These are phyloP conservation scores for Magnusiomyces fungicola DNA, from an alignment of 1,139 yeast species.

Conservation along the genomic window DNA sequence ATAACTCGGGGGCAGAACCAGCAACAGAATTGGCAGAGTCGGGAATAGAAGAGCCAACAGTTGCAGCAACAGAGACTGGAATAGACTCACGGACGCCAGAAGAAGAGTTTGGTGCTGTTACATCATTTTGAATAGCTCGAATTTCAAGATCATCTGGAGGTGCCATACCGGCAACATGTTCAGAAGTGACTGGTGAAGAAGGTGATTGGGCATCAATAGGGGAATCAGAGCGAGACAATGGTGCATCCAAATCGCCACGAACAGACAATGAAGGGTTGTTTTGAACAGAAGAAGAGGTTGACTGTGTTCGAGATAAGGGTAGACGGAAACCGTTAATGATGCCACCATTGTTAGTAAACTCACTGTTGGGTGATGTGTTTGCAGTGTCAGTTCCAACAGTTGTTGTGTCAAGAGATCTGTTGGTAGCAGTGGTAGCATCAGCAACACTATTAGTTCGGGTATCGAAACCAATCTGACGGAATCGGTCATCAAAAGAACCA, in stretches of 20 bases:
- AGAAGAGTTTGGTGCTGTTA: neutral
- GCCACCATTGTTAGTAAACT: constrained; percentile 28
- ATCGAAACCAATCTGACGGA: constrained; percentile 3
- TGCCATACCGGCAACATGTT: constrained; percentile 29
- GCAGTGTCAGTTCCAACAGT: constrained; percentile 36
- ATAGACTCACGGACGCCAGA: constrained; percentile 6
- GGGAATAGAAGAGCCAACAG: constrained; percentile 18
- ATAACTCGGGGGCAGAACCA: neutral
- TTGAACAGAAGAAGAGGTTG: constrained; percentile 83
- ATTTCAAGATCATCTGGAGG: constrained; percentile 24
- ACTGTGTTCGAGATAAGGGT: constrained; percentile 61
- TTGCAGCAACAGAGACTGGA: constrained; percentile 16
- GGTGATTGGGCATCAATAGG: constrained; percentile 27
- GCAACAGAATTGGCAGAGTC: constrained; percentile 1
- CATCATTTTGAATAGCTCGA: constrained; percentile 1
- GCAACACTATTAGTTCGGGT: constrained; percentile 10
- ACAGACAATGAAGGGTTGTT: constrained; percentile 89
- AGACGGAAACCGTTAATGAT: constrained; percentile 36
- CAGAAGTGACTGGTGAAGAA: constrained; percentile 20
- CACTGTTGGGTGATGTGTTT: constrained; percentile 49
- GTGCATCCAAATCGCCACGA: constrained; percentile 58
- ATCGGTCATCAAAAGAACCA: constrained; percentile 4
- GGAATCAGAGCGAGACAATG: constrained; percentile 51
- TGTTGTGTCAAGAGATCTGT: constrained; percentile 6
- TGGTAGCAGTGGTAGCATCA: constrained; percentile 18